phyloP scores from a whole-genome alignment of 2,329 filamentous ascomycete genomes.

The Berkeleyomyces rouxiae region DNA sequence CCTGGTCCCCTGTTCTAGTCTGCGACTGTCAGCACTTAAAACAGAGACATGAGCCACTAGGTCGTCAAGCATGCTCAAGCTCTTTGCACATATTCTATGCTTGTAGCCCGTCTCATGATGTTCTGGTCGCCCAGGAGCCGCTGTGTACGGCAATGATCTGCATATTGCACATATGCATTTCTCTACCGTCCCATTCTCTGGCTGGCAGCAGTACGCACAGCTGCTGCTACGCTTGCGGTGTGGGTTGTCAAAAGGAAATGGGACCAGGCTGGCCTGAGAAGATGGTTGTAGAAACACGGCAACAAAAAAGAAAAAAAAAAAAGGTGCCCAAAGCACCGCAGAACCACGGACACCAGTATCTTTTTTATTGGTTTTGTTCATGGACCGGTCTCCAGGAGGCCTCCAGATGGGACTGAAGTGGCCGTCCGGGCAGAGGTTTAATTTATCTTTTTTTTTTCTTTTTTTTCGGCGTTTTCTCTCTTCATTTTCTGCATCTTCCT shows the following conservation, averaged over 20 bases:
- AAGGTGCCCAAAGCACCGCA: not conserved
- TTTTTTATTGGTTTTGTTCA: not conserved
- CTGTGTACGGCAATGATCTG: not conserved
- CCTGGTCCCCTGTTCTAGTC: not conserved
- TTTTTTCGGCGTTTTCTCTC: not conserved
- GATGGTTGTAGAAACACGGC: not conserved
- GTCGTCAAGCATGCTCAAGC: no score
- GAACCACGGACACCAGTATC: not conserved
- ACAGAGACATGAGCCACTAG: not conserved
- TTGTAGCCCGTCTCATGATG: not conserved
- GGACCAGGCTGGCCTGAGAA: not conserved
- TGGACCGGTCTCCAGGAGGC: not conserved
- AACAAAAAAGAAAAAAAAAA: not conserved
- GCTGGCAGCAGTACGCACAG: no score
- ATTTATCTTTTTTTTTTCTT: not conserved
- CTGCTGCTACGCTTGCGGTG: not conserved
- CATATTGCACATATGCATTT: conserved; percentile 1
- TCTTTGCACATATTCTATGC: no score
- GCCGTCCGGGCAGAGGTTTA: not conserved
- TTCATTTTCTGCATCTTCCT: not conserved
- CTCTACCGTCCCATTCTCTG: not conserved
- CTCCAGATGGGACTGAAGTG: not conserved
- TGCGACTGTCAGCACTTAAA: not conserved
- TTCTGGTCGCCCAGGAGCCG: not conserved
- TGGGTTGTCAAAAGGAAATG: not conserved